These are phyloP conservation scores for Scheffersomyces parashehatae DNA, from an alignment of 1,139 yeast genomes.

Conservation along the genomic window DNA sequence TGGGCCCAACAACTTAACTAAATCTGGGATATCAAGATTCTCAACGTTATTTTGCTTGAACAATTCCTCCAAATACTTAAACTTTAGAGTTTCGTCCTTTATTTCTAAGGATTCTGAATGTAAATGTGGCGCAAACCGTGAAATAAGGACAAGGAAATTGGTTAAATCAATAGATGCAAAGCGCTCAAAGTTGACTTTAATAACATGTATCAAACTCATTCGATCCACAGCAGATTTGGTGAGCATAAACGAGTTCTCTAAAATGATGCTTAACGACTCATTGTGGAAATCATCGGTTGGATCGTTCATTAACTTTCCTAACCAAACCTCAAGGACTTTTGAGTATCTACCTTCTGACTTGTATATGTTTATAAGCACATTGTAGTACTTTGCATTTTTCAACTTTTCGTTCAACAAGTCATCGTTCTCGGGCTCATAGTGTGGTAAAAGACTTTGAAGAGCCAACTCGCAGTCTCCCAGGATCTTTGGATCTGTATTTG, in stretches of 20 bases:
- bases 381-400: conserved; percentile 52
- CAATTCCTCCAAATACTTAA: conserved; percentile 27
- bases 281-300: conserved; percentile 6
- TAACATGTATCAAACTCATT: conserved; percentile 30
- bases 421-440: conserved; percentile 57
- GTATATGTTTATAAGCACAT: conserved; percentile 61
- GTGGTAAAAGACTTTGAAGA: conserved; percentile 63
- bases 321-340: conserved; percentile 47
- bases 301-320: conserved; percentile 15
- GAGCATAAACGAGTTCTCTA: conserved; percentile 41
- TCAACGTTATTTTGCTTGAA: conserved; percentile 9
- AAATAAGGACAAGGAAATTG: conserved; percentile 38
- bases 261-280: conserved; percentile 22
- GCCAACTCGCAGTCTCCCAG: conserved; percentile 72
- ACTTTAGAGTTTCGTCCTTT: conserved; percentile 22
- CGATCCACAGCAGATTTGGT: conserved; percentile 32
- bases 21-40: conserved; percentile 2
- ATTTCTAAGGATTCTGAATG: conserved; percentile 37
- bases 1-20: conserved; percentile 19
- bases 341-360: conserved; percentile 52
- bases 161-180: conserved; percentile 36
- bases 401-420: conserved; percentile 50
- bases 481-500: conserved; percentile 33
- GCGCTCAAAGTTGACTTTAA: conserved; percentile 36
- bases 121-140: conserved; percentile 35